Conservation (phyloP, 2,329 filamentous ascomycete genomes). For the Mycogone perniciosa region DNA sequence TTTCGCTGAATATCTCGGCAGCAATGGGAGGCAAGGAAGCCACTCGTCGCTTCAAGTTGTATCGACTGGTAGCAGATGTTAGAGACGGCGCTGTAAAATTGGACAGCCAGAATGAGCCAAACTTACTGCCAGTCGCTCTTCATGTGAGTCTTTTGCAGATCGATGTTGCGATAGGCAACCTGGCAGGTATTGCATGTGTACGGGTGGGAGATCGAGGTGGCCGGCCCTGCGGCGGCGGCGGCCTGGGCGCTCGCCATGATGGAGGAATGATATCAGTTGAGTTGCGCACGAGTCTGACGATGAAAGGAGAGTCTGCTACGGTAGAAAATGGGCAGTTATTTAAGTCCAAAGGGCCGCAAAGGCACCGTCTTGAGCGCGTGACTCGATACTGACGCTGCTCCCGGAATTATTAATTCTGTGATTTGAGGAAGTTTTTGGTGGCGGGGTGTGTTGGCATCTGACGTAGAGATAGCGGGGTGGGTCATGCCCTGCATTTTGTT, state of each 20-base stretch:
- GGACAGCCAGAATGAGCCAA: background rate
- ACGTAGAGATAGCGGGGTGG: slow-evolving; percentile 13
- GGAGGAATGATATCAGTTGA: background rate
- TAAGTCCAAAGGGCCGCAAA: background rate
- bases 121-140: slow-evolving; percentile 97
- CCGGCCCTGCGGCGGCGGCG: slow-evolving; percentile 25
- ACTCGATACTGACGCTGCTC: slow-evolving; percentile 10
- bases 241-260: slow-evolving; percentile 42
- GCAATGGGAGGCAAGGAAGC: slow-evolving; percentile 85
- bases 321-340: background rate
- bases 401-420: slow-evolving; percentile 19
- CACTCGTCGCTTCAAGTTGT: slow-evolving; percentile 92
- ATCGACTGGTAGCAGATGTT: slow-evolving; percentile 52
- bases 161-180: slow-evolving; percentile 89
- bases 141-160: slow-evolving; percentile 93
- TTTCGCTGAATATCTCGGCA: slow-evolving; percentile 90
- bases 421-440: slow-evolving; percentile 21
- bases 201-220: slow-evolving; percentile 58
- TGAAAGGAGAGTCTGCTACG: background rate
- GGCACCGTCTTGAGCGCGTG: background rate
- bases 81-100: background rate
- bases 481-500: slow-evolving; percentile 11
- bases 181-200: slow-evolving; percentile 99
- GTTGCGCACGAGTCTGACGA: background rate
- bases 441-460: slow-evolving; percentile 18